Conservation (phyloP, 116 monocot genomes). For the Iris pallida region DNA sequence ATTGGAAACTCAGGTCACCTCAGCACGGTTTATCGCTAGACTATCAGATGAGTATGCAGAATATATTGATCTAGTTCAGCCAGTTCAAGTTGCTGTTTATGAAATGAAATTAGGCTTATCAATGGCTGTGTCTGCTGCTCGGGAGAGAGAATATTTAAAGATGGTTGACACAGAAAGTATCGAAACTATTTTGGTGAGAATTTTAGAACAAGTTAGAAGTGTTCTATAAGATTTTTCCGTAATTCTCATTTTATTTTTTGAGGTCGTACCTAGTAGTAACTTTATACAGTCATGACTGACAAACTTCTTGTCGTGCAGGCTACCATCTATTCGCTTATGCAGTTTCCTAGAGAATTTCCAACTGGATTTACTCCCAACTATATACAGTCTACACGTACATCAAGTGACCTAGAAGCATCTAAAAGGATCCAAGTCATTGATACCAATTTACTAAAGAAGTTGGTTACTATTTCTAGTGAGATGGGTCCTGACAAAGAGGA, state of each 20-base stretch:
- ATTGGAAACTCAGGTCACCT: constrained; percentile 38
- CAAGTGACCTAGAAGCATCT: background rate
- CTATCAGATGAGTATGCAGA: constrained; percentile 65
- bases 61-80: constrained; percentile 76
- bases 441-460: constrained; percentile 42
- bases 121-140: constrained; percentile 39
- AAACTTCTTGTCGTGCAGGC: constrained; percentile 42
- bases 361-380: background rate
- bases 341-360: constrained; percentile 54
- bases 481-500: constrained; percentile 20
- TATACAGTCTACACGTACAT: constrained; percentile 3
- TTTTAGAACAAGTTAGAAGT: background rate
- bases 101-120: constrained; percentile 94
- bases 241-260: background rate
- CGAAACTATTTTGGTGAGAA: constrained; percentile 47
- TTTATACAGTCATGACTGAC: background rate
- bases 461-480: constrained; percentile 36
- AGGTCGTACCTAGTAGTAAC: background rate
- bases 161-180: constrained; percentile 29
- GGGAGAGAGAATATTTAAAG: constrained; percentile 48
- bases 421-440: constrained; percentile 20
- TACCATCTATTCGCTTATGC: constrained; percentile 52
- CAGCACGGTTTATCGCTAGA: constrained; percentile 49
- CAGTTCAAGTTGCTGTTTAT: constrained; percentile 85
- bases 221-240: background rate